These are phyloP conservation scores for Chaetothyriales sp. DNA, from an alignment of 2,329 filamentous ascomycete species.

Conservation along the genomic window DNA sequence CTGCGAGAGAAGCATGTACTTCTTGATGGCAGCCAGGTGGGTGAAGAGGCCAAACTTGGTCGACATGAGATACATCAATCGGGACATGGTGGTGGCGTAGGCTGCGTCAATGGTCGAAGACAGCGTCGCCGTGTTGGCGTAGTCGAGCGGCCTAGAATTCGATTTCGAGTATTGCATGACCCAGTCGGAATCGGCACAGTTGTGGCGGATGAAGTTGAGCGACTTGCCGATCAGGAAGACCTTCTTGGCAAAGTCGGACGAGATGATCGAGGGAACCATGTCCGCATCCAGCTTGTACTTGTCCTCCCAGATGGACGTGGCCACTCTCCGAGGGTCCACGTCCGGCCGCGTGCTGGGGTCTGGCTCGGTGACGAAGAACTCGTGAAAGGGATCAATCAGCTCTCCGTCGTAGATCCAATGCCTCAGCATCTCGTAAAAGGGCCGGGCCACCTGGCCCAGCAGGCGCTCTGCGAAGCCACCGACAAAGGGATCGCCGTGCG, in stretches of 20 bases:
- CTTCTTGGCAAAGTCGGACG: constrained; percentile 84
- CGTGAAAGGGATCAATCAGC: constrained; percentile 83
- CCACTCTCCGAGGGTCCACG: constrained; percentile 36
- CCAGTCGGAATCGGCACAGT: constrained; percentile 86
- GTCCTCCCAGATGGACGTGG: constrained; percentile 92
- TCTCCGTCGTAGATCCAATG: constrained; percentile 99
- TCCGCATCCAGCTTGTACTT: constrained; percentile 77
- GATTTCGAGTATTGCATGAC: constrained; percentile 90
- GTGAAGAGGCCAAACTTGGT: constrained; percentile 91
- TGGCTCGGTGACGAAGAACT: constrained; percentile 90
- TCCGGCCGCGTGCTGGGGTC: constrained; percentile 41
- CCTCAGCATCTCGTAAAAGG: constrained; percentile 91
- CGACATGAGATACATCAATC: constrained; percentile 83
- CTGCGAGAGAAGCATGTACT: constrained; percentile 85
- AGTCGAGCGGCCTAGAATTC: constrained; percentile 78
- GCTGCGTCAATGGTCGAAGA: constrained; percentile 92
- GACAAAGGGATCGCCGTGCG: constrained; percentile 90
- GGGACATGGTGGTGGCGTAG: constrained; percentile 95
- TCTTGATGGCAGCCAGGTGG: constrained; percentile 81
- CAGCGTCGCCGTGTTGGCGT: constrained; percentile 72
- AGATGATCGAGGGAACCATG: constrained; percentile 90
- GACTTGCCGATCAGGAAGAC: constrained; percentile 97
- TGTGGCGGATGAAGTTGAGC: constrained; percentile 93
- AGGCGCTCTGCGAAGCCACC: constrained; percentile 84
- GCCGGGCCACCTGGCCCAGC: constrained; percentile 71